Conservation (phyloP, 768 basidiomycete species). For the Suillus weaverae region DNA sequence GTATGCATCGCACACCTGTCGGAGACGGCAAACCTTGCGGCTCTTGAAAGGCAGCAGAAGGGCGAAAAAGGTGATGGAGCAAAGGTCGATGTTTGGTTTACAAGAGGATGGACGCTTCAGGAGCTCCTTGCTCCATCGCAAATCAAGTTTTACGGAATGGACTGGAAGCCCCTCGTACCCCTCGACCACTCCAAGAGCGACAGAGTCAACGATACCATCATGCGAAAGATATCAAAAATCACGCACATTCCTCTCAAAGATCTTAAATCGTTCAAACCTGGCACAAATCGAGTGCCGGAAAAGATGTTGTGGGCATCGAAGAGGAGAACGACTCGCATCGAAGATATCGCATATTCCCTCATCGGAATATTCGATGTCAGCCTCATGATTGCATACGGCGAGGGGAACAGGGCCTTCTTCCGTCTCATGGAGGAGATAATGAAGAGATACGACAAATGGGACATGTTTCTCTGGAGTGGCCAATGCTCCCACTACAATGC, state of each 20-base stretch:
- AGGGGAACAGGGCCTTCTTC: conserved; percentile 19
- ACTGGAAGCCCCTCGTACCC: conserved; percentile 17
- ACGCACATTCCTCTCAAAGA: conserved; percentile 8
- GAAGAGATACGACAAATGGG: conserved; percentile 14
- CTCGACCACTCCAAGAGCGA: conserved; percentile 7
- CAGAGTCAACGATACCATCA: not conserved
- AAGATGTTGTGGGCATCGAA: conserved; percentile 19
- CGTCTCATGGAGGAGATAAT: conserved; percentile 15
- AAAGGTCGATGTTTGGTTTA: conserved; percentile 15
- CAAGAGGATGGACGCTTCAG: conserved; percentile 18
- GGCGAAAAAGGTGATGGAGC: not conserved
- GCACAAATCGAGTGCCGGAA: conserved; percentile 11
- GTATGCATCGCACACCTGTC: conserved; percentile 17
- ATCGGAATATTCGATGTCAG: conserved; percentile 19
- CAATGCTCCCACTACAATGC: conserved; percentile 9
- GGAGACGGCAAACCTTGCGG: conserved; percentile 5
- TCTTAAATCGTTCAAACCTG: conserved; percentile 8
- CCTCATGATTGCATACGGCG: conserved; percentile 19
- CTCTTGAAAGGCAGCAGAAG: not conserved
- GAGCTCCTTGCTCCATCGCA: conserved; percentile 17
- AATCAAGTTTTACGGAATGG: conserved; percentile 17
- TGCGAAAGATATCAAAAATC: conserved; percentile 7
- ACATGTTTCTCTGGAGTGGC: conserved; percentile 12
- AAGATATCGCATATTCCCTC: conserved; percentile 21
- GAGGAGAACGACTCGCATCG: conserved; percentile 20